phyloP scores from a whole-genome alignment of 2,329 filamentous ascomycete genomes.

The Colletotrichum sp. region DNA sequence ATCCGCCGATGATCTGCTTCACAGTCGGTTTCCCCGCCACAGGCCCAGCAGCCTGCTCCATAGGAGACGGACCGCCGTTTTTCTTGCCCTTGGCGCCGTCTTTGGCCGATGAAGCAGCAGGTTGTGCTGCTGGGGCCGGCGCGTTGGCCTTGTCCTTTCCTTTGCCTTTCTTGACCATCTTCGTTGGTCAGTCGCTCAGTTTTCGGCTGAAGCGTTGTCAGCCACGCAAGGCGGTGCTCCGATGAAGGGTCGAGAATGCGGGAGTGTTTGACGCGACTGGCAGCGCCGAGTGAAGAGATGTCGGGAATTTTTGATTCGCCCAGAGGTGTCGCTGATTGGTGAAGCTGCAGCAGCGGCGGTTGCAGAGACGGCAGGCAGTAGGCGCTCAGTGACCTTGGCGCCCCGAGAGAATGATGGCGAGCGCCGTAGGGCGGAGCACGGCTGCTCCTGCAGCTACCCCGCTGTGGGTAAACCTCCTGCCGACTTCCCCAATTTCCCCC shows the following conservation, averaged over 20 bases:
- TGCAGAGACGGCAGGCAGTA: neutral
- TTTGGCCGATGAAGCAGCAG: slow-evolving; percentile 35
- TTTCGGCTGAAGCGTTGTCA: neutral
- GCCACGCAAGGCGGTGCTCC: neutral
- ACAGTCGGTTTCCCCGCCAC: slow-evolving; percentile 59
- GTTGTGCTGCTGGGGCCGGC: slow-evolving; percentile 34
- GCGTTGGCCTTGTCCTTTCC: slow-evolving; percentile 51
- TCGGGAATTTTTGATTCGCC: slow-evolving; percentile 8
- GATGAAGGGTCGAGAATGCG: neutral
- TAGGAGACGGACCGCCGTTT: slow-evolving; percentile 27
- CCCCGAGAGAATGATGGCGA: neutral
- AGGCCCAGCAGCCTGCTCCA: slow-evolving; percentile 33
- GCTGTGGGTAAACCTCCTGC: neutral
- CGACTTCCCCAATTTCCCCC: neutral
- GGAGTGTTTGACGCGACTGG: neutral
- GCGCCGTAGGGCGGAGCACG: neutral
- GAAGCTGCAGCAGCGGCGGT: neutral
- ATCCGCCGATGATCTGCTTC: slow-evolving; percentile 87
- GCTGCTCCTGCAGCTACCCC: slow-evolving; percentile 1
- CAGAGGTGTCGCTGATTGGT: neutral
- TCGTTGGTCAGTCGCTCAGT: neutral
- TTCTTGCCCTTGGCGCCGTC: slow-evolving; percentile 60
- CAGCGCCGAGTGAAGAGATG: neutral
- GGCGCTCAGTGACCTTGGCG: neutral
- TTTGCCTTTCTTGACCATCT: slow-evolving; percentile 21